Base-by-base conservation (phyloP, 2,329 filamentous ascomycete genomes). In the Ambrosiella xylebori region DNA sequence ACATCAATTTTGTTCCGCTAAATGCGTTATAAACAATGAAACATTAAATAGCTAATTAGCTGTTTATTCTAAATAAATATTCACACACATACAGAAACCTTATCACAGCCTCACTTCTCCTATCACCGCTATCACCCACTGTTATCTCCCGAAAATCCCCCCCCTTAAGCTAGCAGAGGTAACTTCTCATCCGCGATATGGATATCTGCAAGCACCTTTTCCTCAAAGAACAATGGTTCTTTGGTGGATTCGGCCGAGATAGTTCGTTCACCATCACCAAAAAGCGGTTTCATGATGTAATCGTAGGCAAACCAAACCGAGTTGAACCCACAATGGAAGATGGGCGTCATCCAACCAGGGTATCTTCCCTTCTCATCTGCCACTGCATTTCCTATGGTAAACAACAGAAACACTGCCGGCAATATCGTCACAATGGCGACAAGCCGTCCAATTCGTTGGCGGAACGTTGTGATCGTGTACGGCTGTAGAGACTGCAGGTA, bases 261-360 rank as follows among this genome's bases (percentile, higher is more conserved):
- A 2, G 80, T 83, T 64, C 77, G 79, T 74, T 97, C 91, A 0
- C 93, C 93, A 66, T 97, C 86, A 0, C 91, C 91, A 73, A 94
- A 96, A 0, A 84, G 45, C 0, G 70, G 71, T 68, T 80, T 83
- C 63, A 74, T 67, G 1, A 74, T 66, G 1, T 36, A 37, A 56
- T 78, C 76, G 54, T 79, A 77, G 2, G 61, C 63, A 60, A 67
- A 63, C 76, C 76, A 79, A 8, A 72, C 60, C 2, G 70, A 9
- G 13, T 70, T 74, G 60, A 85, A 81, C 1, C 27, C 45, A 8
- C 44, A 41, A 44, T 59, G 49, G 7, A 85, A 11, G 1, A 73
- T 68, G 0, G 73, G 76, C 58, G 76, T 72, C 0, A 77, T 62
- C 87, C 87, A 94, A 11, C 65, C 65, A 0, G 90, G 89, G 56